A percentile compares a stretch with the other conserved stretches of the same genome.
Evolutionary conservation across 805 yeast species (phyloP).

Genomic region (Clavispora fructus): DNA sequence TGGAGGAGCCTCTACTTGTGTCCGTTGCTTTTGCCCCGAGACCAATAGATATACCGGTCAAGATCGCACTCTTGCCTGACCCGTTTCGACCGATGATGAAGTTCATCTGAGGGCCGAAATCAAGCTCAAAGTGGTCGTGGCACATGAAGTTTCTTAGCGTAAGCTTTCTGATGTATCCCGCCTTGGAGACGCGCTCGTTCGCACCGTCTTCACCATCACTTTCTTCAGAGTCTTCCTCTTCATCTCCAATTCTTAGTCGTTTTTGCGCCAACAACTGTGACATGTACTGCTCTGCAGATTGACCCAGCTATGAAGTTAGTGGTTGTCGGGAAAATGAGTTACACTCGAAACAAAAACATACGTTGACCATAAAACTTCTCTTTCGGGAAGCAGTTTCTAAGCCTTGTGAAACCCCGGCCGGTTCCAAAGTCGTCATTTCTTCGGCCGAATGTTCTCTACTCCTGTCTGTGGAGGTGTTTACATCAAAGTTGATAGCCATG

Average conservation of each 20-base stretch:
- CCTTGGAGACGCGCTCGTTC: constrained; percentile 26
- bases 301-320: constrained; percentile 9
- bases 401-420: neutral
- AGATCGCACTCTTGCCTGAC: constrained; percentile 82
- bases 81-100: constrained; percentile 90
- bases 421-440: neutral
- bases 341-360: neutral
- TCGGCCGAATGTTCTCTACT: neutral
- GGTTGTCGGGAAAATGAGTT: neutral
- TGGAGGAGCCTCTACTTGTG: constrained; percentile 76
- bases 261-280: constrained; percentile 15
- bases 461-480: neutral
- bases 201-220: constrained; percentile 12
- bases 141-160: constrained; percentile 80
- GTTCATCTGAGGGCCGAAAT: constrained; percentile 74
- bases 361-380: neutral
- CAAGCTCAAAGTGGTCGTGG: constrained; percentile 72
- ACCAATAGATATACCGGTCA: constrained; percentile 84
- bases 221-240: constrained; percentile 12
- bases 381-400: neutral
- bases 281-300: constrained; percentile 16
- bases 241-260: constrained; percentile 6
- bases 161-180: constrained; percentile 68
- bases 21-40: constrained; percentile 84
- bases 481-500: neutral